Percentiles rank a stretch among this genome's conserved stretches.
Evolutionary conservation across 2,329 filamentous ascomycete species (phyloP).

Genomic region (Kalaharituber pfeilii): DNA sequence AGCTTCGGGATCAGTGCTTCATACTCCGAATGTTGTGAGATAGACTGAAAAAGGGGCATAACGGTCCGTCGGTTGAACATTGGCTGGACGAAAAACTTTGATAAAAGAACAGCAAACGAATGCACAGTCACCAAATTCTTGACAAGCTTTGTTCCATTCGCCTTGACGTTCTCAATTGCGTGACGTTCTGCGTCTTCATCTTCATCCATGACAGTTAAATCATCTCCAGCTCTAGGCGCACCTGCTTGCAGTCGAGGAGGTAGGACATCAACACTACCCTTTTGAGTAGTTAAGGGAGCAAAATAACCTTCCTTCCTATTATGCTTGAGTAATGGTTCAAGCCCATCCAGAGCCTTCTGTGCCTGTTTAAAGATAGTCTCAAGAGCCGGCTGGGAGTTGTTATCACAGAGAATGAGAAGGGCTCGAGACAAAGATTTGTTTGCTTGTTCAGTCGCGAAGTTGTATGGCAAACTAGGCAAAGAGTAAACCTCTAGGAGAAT

Average conservation of each 20-base stretch:
- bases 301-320: conserved; percentile 46
- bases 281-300: conserved; percentile 38
- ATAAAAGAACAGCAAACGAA: conserved; percentile 56
- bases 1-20: conserved; percentile 34
- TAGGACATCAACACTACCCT: conserved; percentile 2
- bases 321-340: conserved; percentile 48
- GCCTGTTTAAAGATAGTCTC: conserved; percentile 64
- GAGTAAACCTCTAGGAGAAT: conserved; percentile 68
- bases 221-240: conserved; percentile 5
- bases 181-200: conserved; percentile 24
- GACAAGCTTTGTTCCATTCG: conserved; percentile 55
- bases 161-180: conserved; percentile 30
- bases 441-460: conserved; percentile 49
- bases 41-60: conserved; percentile 48
- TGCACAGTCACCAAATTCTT: conserved; percentile 66
- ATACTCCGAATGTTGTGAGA: conserved; percentile 32
- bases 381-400: conserved; percentile 61
- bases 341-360: conserved; percentile 47
- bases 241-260: conserved; percentile 13
- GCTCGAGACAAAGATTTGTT: conserved; percentile 56
- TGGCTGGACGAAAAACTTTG: conserved; percentile 50
- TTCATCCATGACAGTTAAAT: conserved; percentile 16
- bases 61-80: conserved; percentile 46
- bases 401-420: conserved; percentile 61
- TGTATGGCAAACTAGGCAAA: conserved; percentile 59